Evolutionary conservation across 768 basidiomycete species (phyloP).

Genomic region (Rhizopogon vinicolor): DNA sequence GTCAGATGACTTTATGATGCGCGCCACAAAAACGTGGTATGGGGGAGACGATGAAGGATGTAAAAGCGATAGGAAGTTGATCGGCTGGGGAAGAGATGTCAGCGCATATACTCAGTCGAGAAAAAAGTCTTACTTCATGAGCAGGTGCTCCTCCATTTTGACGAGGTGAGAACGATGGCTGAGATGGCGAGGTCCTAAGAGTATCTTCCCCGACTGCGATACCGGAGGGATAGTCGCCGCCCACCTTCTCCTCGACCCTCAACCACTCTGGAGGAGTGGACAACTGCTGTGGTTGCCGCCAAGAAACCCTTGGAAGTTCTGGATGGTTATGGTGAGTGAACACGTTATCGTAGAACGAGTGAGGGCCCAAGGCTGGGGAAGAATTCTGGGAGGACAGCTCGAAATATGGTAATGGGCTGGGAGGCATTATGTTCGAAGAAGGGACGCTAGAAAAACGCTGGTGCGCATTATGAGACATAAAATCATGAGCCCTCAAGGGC

Average conservation of each 20-base stretch:
- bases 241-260: conserved; percentile 27
- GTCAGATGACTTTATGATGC: conserved; percentile 86
- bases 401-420: conserved; percentile 36
- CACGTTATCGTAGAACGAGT: conserved; percentile 30
- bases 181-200: conserved; percentile 24
- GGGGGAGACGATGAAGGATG: conserved; percentile 85
- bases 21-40: conserved; percentile 74
- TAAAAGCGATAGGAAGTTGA: conserved; percentile 83
- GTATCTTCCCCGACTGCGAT: conserved; percentile 22
- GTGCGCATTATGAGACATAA: conserved; percentile 20
- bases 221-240: conserved; percentile 18
- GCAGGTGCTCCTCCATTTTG: conserved; percentile 24
- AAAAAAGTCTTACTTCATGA: conserved; percentile 46
- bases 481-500: conserved; percentile 26
- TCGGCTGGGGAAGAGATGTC: conserved; percentile 48
- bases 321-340: conserved; percentile 11
- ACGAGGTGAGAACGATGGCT: conserved; percentile 18
- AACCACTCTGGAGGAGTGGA: conserved; percentile 39
- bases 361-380: conserved; percentile 31
- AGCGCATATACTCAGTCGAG: conserved; percentile 12
- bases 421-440: conserved; percentile 14
- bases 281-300: conserved; percentile 25
- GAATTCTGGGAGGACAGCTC: conserved; percentile 49
- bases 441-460: conserved; percentile 23
- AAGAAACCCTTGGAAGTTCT: conserved; percentile 15